Evolutionary conservation across 495 filamentous ascomycete species (phyloP), one percentile per base, ranked within the genome.

Genomic region (Chlorociboria aeruginascens): DNA sequence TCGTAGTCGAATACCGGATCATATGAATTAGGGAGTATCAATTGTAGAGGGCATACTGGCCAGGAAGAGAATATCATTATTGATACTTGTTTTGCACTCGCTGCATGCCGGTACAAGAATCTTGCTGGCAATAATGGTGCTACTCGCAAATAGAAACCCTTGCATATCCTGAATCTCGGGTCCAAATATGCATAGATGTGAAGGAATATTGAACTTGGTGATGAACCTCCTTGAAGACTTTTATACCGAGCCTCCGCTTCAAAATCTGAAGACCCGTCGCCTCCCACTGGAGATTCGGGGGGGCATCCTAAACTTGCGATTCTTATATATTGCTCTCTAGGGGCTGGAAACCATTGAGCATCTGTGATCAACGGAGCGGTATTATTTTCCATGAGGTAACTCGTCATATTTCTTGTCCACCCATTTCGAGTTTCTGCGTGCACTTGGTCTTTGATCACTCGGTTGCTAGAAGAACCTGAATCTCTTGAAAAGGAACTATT

Each of bases 11-110:
- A 63, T 6, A 64, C 61, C 9, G 68, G 62, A 14, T 75, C 71
- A 17, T 70, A 65, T 4, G 65, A 58, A 66, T 86, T 86, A 89
- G 16, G 81, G 74, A 37, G 70, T 63, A 40, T 88, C 80, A 13
- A 83, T 66, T 39, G 72, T 72, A 66, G 79, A 82, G 60, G 87
- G 86, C 79, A 83, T 84, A 49, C 84, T 78, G 1, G 81, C 77
- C 0, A 85, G 85, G 49, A 90, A 78, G 13, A 89, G 69, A 49
- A 89, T 83, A 49, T 89, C 85, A 60, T 82, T 88, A 63, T 88
- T 89, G 48, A 82, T 73, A 37, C 76, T 73, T 45, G 87, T 69
- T 60, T 92, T 89, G 61, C 75, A 83, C 42, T 82, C 84, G 46
- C 83, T 75, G 56, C 90, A 89, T 8, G 87, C 62, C 0, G 85